A percentile compares a stretch with the other conserved stretches of the same genome.
Conservation (phyloP, 1,284 basidiomycete genomes). For the Anthracocystis walkeri region DNA sequence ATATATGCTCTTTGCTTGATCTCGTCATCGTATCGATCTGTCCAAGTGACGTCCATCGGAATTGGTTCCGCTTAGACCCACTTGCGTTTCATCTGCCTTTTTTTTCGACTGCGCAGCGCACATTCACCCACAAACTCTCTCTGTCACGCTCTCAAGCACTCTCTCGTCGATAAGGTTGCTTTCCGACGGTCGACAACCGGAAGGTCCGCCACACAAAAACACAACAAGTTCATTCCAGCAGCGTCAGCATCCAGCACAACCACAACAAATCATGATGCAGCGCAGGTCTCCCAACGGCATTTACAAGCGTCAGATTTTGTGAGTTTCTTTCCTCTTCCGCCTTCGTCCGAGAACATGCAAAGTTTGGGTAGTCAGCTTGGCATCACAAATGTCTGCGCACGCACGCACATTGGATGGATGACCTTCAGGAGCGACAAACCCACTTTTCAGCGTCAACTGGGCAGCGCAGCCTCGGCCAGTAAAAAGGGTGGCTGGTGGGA, state of each 20-base stretch:
- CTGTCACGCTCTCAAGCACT: no score
- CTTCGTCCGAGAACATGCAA: no score
- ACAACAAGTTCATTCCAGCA: background rate
- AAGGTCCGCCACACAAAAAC: no score
- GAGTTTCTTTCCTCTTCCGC: conserved; percentile 3
- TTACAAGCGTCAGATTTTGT: conserved; percentile 22
- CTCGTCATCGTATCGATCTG: background rate
- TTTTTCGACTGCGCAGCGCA: background rate
- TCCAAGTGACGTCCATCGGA: background rate
- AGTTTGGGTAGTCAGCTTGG: no score
- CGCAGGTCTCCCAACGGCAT: conserved; percentile 9
- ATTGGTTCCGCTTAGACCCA: background rate
- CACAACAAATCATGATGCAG: background rate
- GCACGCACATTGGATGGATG: background rate
- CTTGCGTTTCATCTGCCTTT: background rate
- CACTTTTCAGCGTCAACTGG: background rate
- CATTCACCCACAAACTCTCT: background rate
- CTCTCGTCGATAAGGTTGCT: background rate
- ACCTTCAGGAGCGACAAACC: background rate
- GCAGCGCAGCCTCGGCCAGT: background rate
- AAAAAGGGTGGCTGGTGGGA: background rate
- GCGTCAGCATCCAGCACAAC: conserved; percentile 1
- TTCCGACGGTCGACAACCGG: no score
- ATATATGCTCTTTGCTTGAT: conserved; percentile 1
- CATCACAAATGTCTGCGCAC: no score